These are phyloP conservation scores for Xylaria intraflava DNA, from an alignment of 495 filamentous ascomycete species.

Conservation along the genomic window DNA sequence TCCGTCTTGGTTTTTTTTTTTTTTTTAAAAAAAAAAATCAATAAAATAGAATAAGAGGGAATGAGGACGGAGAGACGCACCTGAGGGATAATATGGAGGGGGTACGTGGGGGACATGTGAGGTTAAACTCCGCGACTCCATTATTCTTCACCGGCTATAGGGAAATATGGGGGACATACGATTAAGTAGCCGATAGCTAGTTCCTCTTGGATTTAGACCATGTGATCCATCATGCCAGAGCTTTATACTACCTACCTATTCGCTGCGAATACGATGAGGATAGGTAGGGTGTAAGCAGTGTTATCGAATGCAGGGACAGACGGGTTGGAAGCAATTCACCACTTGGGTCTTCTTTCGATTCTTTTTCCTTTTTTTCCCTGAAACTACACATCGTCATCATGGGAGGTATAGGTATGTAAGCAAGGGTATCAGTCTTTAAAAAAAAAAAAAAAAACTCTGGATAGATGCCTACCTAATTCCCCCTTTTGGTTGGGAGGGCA, in stretches of 20 bases:
- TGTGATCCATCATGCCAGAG: too few relatives aligned
- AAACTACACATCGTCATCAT: background rate
- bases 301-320: background rate
- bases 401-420: background rate
- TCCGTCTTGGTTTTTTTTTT: too few relatives aligned
- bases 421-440: background rate
- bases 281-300: background rate
- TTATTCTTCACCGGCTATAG: background rate
- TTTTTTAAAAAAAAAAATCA: too few relatives aligned
- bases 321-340: background rate
- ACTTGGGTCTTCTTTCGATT: background rate
- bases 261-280: background rate
- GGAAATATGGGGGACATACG: conserved; percentile 5
- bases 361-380: background rate
- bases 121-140: background rate
- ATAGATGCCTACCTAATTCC: background rate
- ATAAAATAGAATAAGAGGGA: too few relatives aligned
- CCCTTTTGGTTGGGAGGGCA: background rate
- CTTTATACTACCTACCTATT: too few relatives aligned
- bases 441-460: background rate
- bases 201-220: background rate
- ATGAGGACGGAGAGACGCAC: too few relatives aligned
- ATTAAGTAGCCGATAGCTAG: background rate
- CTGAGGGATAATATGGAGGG: too few relatives aligned
- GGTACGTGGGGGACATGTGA: conserved; percentile 5